Base-by-base conservation (phyloP, 768 basidiomycete species). In the Leccinum fibrillosum region DNA sequence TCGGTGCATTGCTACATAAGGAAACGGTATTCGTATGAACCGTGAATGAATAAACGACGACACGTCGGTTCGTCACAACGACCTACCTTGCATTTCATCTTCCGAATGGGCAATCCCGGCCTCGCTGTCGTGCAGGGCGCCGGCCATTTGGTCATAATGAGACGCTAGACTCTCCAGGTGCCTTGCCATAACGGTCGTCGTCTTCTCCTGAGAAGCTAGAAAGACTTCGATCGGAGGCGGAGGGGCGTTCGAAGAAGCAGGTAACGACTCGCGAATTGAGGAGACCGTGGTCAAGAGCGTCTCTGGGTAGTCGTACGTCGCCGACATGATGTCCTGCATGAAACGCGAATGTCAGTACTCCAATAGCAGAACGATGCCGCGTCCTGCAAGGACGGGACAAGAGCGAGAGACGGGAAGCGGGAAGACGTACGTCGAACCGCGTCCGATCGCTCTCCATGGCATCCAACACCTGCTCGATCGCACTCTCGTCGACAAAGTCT, bases 401-500 rank as follows among this genome's bases (percentile, higher is more conserved):
- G 19, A 5, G 19, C 28, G 12, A 11, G 5, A 10, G 35, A 55
- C 34, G 32, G 21, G 17, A 54, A 44, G 11, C 35, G 11, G 53
- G 17, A 53, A 44, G 12, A 75, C 85, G 55, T 60, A 90, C 90
- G 57, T 93, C 90, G 37, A 93, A 74, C 30, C 77, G 76, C 60
- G 75, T 78, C 50, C 90, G 77, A 55, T 92, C 89, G 55, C 75
- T 79, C 64, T 94, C 92, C 50, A 93, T 82, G 1, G 77, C 78
- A 54, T 93, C 92, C 49, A 88, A 68, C 19, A 85, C 79, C 60
- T 90, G 88, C 54, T 94, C 92, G 37, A 93, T 85, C 7, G 85
- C 88, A 30, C 85, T 80, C 63, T 94, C 92, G 64, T 92, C 89
- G 35, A 92, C 89, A 70, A 94, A 93, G 68, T 93, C 90, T 34